Percentiles rank a stretch among this genome's conserved stretches.
Conservation (phyloP, 495 filamentous ascomycete species). For the Penicillium mononematosum region DNA sequence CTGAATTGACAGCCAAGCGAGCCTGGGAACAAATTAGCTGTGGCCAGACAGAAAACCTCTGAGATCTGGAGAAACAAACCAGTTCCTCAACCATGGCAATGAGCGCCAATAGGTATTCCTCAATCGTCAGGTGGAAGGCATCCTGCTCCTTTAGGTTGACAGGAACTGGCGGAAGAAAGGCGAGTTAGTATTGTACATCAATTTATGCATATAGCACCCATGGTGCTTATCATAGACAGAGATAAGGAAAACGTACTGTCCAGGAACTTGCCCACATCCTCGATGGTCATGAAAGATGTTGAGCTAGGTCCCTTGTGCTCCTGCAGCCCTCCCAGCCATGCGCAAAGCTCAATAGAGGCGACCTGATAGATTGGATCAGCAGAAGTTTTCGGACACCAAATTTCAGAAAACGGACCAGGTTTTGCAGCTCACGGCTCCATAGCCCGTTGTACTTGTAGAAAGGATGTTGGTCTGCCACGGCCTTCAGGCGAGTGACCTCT, state of each 20-base stretch:
- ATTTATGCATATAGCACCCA: not conserved
- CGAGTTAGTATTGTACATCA: not conserved
- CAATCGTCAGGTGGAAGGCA: constrained; percentile 90
- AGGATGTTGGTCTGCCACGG: constrained; percentile 74
- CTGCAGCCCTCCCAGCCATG: constrained; percentile 69
- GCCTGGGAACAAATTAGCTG: constrained; percentile 43
- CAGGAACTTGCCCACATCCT: constrained; percentile 77
- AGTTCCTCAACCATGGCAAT: constrained; percentile 88
- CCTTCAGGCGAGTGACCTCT: constrained; percentile 54
- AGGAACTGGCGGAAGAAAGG: constrained; percentile 60
- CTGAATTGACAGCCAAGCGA: constrained; percentile 91
- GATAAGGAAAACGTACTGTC: constrained; percentile 52
- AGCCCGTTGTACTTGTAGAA: constrained; percentile 94
- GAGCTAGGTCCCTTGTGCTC: constrained; percentile 42
- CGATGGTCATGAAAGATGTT: constrained; percentile 71
- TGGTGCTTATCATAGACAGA: not conserved
- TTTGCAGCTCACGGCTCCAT: constrained; percentile 85
- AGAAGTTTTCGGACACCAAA: constrained; percentile 3
- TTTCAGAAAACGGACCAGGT: constrained; percentile 51
- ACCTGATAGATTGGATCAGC: constrained; percentile 39
- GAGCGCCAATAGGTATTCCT: constrained; percentile 89
- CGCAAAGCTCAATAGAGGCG: constrained; percentile 66
- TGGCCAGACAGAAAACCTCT: not conserved
- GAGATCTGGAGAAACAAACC: constrained; percentile 36
- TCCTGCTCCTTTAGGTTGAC: constrained; percentile 89